phyloP scores from a whole-genome alignment of 495 filamentous ascomycete species.

The Achaetomiella virescens region DNA sequence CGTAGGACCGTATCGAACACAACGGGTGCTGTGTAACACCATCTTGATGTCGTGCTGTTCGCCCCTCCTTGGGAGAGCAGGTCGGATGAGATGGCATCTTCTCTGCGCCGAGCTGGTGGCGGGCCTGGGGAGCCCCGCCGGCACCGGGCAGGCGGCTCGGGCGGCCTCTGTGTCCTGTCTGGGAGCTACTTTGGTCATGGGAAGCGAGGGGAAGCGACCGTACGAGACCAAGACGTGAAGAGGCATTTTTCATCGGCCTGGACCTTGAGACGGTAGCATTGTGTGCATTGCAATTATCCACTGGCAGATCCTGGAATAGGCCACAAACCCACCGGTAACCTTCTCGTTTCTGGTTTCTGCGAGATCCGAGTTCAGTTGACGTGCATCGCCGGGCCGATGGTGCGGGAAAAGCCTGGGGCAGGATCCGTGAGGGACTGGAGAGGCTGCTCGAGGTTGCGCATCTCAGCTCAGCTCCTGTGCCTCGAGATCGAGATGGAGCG shows the following conservation, averaged over 20 bases:
- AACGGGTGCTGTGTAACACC: not conserved
- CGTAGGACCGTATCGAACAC: not conserved
- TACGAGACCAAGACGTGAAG: not conserved
- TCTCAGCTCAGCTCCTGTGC: too few relatives aligned
- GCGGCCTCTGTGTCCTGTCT: not conserved
- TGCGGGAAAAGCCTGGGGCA: too few relatives aligned
- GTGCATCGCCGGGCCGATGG: too few relatives aligned
- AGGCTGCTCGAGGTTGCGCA: too few relatives aligned
- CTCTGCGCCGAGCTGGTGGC: not conserved
- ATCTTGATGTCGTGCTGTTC: not conserved
- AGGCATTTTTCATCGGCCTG: slow-evolving; percentile 1
- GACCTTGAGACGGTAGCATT: slow-evolving; percentile 1
- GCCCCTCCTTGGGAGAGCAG: not conserved
- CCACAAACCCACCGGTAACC: not conserved
- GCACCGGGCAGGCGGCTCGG: not conserved
- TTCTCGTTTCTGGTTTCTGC: not conserved
- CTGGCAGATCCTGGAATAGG: not conserved
- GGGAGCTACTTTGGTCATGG: not conserved
- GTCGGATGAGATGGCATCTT: not conserved
- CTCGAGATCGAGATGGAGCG: too few relatives aligned
- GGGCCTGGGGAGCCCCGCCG: not conserved
- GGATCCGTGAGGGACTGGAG: too few relatives aligned
- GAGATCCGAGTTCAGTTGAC: not conserved
- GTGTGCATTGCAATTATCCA: not conserved
- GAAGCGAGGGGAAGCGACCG: not conserved